A percentile compares a stretch with the other conserved stretches of the same genome.
Evolutionary conservation across 2,329 filamentous ascomycete genomes (phyloP).

Genomic region (Xylaria sp.): DNA sequence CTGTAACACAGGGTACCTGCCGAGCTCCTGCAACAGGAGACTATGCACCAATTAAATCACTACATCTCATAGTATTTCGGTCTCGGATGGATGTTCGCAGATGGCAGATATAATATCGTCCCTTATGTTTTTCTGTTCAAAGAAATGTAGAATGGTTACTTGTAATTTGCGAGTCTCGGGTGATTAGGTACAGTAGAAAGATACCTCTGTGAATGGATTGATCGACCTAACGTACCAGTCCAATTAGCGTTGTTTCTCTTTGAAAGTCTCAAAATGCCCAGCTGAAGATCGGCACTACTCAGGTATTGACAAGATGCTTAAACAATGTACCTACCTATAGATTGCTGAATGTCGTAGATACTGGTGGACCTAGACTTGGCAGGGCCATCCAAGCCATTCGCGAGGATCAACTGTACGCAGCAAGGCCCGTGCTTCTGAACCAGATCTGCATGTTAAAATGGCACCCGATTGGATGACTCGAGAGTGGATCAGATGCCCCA

Average conservation of each 20-base stretch:
- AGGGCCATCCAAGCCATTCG: slow-evolving; percentile 14
- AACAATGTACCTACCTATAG: slow-evolving; percentile 1
- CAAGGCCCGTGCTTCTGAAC: slow-evolving; percentile 18
- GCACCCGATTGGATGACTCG: slow-evolving; percentile 30
- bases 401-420: slow-evolving; percentile 20
- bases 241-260: slow-evolving; percentile 10
- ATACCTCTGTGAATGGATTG: not conserved
- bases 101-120: not conserved
- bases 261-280: not conserved
- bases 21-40: not conserved
- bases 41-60: not conserved
- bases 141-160: not conserved
- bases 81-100: not conserved
- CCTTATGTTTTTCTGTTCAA: not conserved
- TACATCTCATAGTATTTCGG: not conserved
- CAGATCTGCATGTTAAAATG: slow-evolving; percentile 11
- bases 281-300: slow-evolving; percentile 4
- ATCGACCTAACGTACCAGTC: slow-evolving; percentile 20
- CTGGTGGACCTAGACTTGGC: not conserved
- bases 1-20: slow-evolving; percentile 1
- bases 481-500: slow-evolving; percentile 14
- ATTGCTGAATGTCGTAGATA: not conserved
- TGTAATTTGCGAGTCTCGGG: not conserved
- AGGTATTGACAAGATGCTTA: not conserved
- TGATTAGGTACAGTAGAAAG: not conserved